These are phyloP conservation scores for Verticillium nubilum DNA, from an alignment of 2,329 filamentous ascomycete species.

Conservation along the genomic window DNA sequence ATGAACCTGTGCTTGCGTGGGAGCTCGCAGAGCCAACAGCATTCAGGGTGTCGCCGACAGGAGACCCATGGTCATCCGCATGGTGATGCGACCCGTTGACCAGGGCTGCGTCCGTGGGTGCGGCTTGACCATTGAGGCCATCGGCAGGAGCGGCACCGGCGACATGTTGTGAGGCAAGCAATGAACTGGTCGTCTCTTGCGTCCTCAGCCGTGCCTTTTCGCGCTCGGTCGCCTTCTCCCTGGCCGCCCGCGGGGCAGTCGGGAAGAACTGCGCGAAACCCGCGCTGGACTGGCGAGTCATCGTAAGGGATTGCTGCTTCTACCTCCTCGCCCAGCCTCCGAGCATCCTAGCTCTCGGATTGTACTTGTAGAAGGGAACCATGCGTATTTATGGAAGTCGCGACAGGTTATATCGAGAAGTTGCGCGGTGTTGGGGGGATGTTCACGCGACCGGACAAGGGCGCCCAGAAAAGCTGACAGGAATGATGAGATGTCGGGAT, in stretches of 20 bases:
- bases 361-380: constrained; percentile 18
- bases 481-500: not conserved
- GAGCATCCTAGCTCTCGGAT: constrained; percentile 46
- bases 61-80: constrained; percentile 53
- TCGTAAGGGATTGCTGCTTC: constrained; percentile 49
- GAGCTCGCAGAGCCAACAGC: constrained; percentile 69
- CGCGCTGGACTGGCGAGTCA: constrained; percentile 73
- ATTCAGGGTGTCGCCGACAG: constrained; percentile 62
- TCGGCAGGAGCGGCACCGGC: constrained; percentile 15
- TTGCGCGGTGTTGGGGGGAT: constrained; percentile 13
- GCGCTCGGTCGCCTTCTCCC: constrained; percentile 54
- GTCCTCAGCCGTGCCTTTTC: constrained; percentile 52
- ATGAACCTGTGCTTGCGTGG: constrained; percentile 63
- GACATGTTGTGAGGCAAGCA: constrained; percentile 15
- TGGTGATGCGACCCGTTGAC: constrained; percentile 30
- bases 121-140: constrained; percentile 5
- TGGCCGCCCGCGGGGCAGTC: constrained; percentile 63
- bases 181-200: constrained; percentile 23
- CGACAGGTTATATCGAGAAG: constrained; percentile 4
- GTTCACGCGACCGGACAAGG: constrained; percentile 34
- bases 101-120: constrained; percentile 11
- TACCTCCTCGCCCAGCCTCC: constrained; percentile 47
- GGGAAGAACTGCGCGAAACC: constrained; percentile 86
- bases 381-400: constrained; percentile 26
- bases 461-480: constrained; percentile 5